A percentile compares a stretch with the other conserved stretches of the same genome.
Conservation (phyloP, 2,329 filamentous ascomycete species). For the Xylariaceae sp. region DNA sequence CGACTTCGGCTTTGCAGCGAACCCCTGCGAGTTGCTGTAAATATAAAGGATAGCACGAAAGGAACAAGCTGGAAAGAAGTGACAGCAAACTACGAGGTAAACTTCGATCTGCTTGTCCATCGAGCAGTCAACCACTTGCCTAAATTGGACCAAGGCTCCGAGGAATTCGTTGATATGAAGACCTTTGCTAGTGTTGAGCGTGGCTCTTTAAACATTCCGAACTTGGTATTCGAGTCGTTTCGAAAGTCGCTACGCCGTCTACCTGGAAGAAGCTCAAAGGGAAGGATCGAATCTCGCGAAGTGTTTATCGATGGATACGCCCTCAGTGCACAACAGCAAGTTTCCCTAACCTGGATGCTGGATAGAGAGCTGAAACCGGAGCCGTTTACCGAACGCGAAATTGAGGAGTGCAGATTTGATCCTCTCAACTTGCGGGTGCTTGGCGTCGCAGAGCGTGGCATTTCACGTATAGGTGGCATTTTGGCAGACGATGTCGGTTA, state of each 20-base stretch:
- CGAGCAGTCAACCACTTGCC: constrained; percentile 9
- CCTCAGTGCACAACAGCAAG: constrained; percentile 23
- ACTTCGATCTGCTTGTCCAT: constrained; percentile 12
- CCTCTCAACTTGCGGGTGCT: constrained; percentile 33
- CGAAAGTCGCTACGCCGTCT: constrained; percentile 10
- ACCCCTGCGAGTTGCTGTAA: constrained; percentile 11
- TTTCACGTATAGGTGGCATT: constrained; percentile 34
- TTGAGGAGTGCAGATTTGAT: constrained; percentile 34
- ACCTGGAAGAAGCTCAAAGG: background rate
- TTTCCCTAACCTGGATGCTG: constrained; percentile 33
- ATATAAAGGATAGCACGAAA: constrained; percentile 1
- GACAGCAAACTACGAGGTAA: constrained; percentile 13
- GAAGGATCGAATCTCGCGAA: background rate
- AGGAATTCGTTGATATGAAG: background rate
- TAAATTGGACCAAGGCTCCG: background rate
- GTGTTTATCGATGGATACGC: background rate
- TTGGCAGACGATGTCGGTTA: constrained; percentile 41
- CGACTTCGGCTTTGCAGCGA: constrained; percentile 1
- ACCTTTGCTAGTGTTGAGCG: constrained; percentile 2
- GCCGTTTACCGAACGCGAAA: constrained; percentile 34
- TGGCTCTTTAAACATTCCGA: constrained; percentile 12
- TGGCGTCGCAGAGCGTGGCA: constrained; percentile 28
- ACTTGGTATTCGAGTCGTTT: constrained; percentile 18
- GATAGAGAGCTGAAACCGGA: constrained; percentile 20
- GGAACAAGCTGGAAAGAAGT: constrained; percentile 9